These are phyloP conservation scores for Camellia granthamiana DNA, from an alignment of 148 eudicot genomes.

Conservation along the genomic window DNA sequence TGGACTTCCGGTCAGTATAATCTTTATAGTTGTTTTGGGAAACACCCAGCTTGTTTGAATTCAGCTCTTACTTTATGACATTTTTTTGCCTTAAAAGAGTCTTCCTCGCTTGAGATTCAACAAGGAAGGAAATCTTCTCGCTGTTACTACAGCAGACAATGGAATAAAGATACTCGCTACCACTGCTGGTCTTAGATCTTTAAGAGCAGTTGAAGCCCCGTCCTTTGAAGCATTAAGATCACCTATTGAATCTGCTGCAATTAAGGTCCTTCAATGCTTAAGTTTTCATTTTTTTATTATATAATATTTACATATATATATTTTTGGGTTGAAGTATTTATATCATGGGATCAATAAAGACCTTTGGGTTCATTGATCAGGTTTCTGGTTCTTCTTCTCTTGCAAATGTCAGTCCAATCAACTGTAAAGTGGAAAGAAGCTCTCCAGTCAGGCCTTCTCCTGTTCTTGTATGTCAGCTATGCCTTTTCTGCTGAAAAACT, in stretches of 20 bases:
- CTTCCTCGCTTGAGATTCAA: constrained; percentile 83
- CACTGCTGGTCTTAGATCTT: constrained; percentile 56
- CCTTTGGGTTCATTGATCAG: constrained; percentile 20
- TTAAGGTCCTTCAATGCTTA: constrained; percentile 46
- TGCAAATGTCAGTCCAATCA: constrained; percentile 44
- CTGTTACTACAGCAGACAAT: constrained; percentile 71
- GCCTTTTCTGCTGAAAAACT: neutral
- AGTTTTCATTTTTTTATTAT: neutral
- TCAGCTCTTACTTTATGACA: constrained; percentile 10
- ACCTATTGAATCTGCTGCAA: constrained; percentile 57
- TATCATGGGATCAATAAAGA: neutral
- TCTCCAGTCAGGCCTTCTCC: constrained; percentile 57
- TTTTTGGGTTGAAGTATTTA: neutral
- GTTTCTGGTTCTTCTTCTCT: constrained; percentile 46
- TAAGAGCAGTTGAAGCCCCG: constrained; percentile 65
- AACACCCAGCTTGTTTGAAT: neutral
- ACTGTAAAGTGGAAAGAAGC: constrained; percentile 55
- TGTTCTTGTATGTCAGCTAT: constrained; percentile 34
- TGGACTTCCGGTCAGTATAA: constrained; percentile 71
- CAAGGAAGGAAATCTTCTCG: constrained; percentile 86
- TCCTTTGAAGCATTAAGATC: constrained; percentile 72
- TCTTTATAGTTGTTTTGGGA: constrained; percentile 7
- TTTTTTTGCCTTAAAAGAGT: constrained; percentile 35
- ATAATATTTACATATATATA: neutral
- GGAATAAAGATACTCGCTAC: constrained; percentile 75